Evolutionary conservation across 208 protist species (phyloP), one percentile per base, ranked within the genome.

Genomic region (Ichthyophonus hoferi): DNA sequence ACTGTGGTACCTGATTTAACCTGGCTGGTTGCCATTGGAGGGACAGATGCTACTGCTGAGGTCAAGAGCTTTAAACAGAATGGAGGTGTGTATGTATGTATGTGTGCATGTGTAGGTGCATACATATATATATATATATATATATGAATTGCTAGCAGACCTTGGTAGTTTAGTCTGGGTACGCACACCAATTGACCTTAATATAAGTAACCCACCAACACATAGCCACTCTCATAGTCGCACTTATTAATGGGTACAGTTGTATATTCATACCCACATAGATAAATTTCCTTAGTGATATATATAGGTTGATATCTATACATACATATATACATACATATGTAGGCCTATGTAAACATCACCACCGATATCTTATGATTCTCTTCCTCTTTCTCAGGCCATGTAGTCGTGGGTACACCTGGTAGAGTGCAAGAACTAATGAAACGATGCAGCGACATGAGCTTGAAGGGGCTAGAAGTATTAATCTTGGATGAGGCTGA

Each of bases 401-500:
- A 85, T 17, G 81, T 85, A 14, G 35, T 91, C 12, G 78, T 91
- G 14, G 90, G 40, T 38, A 92, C 90, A 2, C 90, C 90, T 2
- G 91, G 91, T 12, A 86, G 92, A 67, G n/a, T 93, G n/a, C 34
- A 85, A 14, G 92, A 93, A 43, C 79, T 79, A 24, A 58, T 89
- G 76, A 12, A 37, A 17, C 24, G 38, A 7, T 82, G 35, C 0
- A 31, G n/a, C 34, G 24, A 14, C 2, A 50, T 91, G 35, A 7
- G 33, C 0, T 38, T 89, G n/a, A 76, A 84, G 43, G 81, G 92
- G 79, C 90, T 96, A 35, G 94, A 96, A 87, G 78, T 96, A 37
- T 90, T 96, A 39, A 88, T 96, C 1, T 79, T 96, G 1, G 95
- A 96, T 90, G 95, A 96, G 84, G 95, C 95, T 0, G 95, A 96